A percentile compares a stretch with the other conserved stretches of the same genome.
Evolutionary conservation across 129 eudicot genomes (phyloP).

Genomic region (Logfia minima): DNA sequence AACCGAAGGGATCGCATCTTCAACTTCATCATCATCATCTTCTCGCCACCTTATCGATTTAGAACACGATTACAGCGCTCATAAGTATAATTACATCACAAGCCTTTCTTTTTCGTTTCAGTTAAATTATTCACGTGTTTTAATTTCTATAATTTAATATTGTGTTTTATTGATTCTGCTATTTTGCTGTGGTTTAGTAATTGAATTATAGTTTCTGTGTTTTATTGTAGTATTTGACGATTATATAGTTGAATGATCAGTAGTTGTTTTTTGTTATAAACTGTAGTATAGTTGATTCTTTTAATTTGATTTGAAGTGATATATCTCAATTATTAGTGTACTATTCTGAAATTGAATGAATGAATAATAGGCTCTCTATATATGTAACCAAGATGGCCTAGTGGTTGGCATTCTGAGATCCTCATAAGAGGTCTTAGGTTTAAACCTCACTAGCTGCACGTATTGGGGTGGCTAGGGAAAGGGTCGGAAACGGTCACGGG

Average conservation of each 20-base stretch:
- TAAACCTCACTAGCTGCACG: too few relatives aligned
- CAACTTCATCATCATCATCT: conserved; percentile 23
- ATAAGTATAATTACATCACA: conserved; percentile 42
- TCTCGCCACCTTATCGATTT: conserved; percentile 57
- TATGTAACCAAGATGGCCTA: neutral
- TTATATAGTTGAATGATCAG: too few relatives aligned
- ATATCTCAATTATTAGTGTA: neutral
- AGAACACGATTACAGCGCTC: conserved; percentile 69
- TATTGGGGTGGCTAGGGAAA: too few relatives aligned
- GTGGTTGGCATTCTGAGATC: too few relatives aligned
- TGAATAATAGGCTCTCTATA: conserved; percentile 4
- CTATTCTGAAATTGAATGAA: neutral
- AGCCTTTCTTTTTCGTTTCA: neutral
- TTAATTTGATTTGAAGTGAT: neutral
- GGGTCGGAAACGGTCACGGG: too few relatives aligned
- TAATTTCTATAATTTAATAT: neutral
- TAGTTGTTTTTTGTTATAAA: neutral
- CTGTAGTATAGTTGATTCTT: neutral
- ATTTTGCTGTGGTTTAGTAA: too few relatives aligned
- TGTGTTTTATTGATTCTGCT: neutral
- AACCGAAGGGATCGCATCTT: conserved; percentile 34
- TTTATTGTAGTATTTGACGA: too few relatives aligned
- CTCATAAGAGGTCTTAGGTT: too few relatives aligned
- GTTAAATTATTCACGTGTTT: neutral
- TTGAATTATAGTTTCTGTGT: too few relatives aligned